Evolutionary conservation across 2,329 filamentous ascomycete species (phyloP).

Genomic region (Xylariaceae sp.): DNA sequence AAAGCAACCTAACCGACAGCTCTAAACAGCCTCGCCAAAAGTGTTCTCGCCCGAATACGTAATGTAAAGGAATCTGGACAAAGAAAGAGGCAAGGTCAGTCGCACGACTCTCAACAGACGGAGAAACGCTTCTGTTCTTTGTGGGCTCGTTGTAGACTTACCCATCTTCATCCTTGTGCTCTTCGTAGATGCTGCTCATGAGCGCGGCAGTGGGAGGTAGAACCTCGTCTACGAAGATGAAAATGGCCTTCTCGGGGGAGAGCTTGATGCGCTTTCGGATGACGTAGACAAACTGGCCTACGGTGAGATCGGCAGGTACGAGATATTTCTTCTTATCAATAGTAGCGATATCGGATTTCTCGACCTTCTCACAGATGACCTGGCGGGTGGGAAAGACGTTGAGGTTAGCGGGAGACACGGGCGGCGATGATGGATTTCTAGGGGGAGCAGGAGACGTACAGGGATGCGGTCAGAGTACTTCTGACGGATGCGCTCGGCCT

Average conservation of each 20-base stretch:
- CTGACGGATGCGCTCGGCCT: constrained; percentile 97
- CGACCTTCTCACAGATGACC: constrained; percentile 99
- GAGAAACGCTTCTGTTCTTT: neutral
- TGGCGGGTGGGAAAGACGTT: constrained; percentile 34
- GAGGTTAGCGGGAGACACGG: constrained; percentile 21
- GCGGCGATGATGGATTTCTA: constrained; percentile 8
- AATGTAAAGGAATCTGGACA: constrained; percentile 85
- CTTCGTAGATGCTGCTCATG: constrained; percentile 99
- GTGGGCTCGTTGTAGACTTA: constrained; percentile 33
- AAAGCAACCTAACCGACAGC: constrained; percentile 15
- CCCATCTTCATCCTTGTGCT: constrained; percentile 85
- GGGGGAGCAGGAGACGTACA: constrained; percentile 53
- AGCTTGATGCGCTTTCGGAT: constrained; percentile 99
- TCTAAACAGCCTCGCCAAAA: constrained; percentile 60
- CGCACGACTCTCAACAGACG: neutral
- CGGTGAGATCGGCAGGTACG: constrained; percentile 93
- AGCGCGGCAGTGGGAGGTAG: constrained; percentile 92
- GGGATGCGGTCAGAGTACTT: constrained; percentile 99
- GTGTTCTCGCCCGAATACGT: constrained; percentile 99
- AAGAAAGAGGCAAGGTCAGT: constrained; percentile 9
- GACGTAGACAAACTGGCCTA: constrained; percentile 99
- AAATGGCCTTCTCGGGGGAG: constrained; percentile 98
- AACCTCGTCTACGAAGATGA: constrained; percentile 99
- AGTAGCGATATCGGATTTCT: constrained; percentile 98
- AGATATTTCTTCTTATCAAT: constrained; percentile 99